Percentiles rank a stretch among this genome's conserved stretches.
Evolutionary conservation across 2,329 filamentous ascomycete genomes (phyloP).

Genomic region (Diaporthe capsici): DNA sequence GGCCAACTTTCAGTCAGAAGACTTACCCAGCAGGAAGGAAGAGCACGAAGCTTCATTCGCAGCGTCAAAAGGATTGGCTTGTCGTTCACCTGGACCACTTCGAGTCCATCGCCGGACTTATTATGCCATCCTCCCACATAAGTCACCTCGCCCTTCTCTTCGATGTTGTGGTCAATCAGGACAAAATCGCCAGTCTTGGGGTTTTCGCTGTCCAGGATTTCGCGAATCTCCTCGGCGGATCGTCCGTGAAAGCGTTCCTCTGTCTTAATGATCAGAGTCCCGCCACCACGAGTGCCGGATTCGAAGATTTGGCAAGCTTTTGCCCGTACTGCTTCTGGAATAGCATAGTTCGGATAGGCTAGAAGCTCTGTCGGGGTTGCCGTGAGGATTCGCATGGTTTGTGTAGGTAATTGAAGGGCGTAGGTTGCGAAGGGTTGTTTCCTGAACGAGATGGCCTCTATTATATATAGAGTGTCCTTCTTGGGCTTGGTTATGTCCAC

Average conservation of each 20-base stretch:
- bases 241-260: constrained; percentile 15
- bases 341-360: constrained; percentile 14
- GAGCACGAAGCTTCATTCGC: constrained; percentile 17
- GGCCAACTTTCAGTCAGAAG: neutral
- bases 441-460: constrained; percentile 7
- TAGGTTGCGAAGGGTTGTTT: neutral
- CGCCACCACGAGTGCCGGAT: constrained; percentile 3
- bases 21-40: constrained; percentile 10
- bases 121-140: constrained; percentile 16
- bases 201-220: constrained; percentile 3
- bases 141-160: constrained; percentile 13
- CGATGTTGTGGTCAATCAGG: neutral
- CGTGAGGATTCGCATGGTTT: constrained; percentile 4
- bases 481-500: neutral
- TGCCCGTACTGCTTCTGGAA: neutral
- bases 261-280: neutral
- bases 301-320: constrained; percentile 6
- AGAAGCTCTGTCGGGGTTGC: neutral
- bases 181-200: constrained; percentile 3
- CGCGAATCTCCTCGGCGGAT: constrained; percentile 8
- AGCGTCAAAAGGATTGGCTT: constrained; percentile 6
- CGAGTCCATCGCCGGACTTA: neutral
- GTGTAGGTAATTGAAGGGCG: neutral
- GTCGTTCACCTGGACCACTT: constrained; percentile 11
- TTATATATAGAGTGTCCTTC: neutral